phyloP scores from a whole-genome alignment of 2,329 filamentous ascomycete species.

The Aspergillus melleus region DNA sequence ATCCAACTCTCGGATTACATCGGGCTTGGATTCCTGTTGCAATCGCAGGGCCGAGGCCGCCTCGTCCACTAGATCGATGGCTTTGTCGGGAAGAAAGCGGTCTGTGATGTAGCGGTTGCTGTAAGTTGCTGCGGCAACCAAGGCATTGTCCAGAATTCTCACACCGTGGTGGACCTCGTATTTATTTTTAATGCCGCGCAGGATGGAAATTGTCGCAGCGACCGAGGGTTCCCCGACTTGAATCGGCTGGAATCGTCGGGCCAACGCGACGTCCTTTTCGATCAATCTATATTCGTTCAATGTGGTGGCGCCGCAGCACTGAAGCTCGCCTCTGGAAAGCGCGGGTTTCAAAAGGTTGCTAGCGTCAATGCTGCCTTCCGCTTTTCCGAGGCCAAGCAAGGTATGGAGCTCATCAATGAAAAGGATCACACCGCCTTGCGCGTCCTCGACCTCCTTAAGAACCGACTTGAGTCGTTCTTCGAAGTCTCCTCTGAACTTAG shows the following conservation, averaged over 20 bases:
- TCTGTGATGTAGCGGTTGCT: slow-evolving; percentile 97
- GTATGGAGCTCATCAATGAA: slow-evolving; percentile 96
- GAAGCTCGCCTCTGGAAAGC: slow-evolving; percentile 85
- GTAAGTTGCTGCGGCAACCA: slow-evolving; percentile 88
- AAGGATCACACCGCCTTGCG: slow-evolving; percentile 84
- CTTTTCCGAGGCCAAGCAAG: slow-evolving; percentile 86
- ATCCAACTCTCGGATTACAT: slow-evolving; percentile 88
- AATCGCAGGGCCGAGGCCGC: slow-evolving; percentile 85
- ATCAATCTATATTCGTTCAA: slow-evolving; percentile 89
- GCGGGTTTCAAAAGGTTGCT: slow-evolving; percentile 94
- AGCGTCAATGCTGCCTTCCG: slow-evolving; percentile 94
- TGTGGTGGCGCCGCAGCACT: slow-evolving; percentile 94
- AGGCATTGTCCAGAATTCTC: slow-evolving; percentile 84
- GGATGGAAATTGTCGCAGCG: slow-evolving; percentile 89
- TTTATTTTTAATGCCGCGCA: slow-evolving; percentile 94
- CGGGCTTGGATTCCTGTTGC: slow-evolving; percentile 95
- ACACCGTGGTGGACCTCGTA: slow-evolving; percentile 98
- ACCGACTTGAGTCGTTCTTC: slow-evolving; percentile 92
- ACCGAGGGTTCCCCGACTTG: slow-evolving; percentile 89
- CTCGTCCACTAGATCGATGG: slow-evolving; percentile 95
- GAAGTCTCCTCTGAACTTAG: slow-evolving; percentile 94
- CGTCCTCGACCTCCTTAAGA: slow-evolving; percentile 84
- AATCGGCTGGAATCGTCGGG: slow-evolving; percentile 91
- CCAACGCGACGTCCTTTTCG: slow-evolving; percentile 92
- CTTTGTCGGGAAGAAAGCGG: slow-evolving; percentile 93